phyloP scores from a whole-genome alignment of 768 basidiomycete species.

The Sarcodon sp. region DNA sequence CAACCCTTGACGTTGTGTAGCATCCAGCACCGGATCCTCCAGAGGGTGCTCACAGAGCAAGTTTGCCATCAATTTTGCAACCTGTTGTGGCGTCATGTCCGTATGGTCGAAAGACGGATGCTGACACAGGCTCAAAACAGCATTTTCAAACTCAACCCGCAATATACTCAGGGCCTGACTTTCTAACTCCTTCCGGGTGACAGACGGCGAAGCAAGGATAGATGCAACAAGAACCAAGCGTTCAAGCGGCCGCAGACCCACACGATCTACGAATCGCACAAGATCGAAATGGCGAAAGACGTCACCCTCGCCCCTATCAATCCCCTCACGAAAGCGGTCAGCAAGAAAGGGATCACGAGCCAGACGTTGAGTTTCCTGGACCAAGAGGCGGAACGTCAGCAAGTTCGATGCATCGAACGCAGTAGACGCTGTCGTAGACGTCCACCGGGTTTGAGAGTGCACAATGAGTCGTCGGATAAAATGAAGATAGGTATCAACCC shows the following conservation, averaged over 20 bases:
- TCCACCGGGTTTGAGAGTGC: slow-evolving; percentile 65
- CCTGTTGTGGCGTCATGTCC: slow-evolving; percentile 60
- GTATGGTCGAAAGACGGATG: slow-evolving; percentile 75
- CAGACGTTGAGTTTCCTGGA: slow-evolving; percentile 81
- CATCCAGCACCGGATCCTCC: slow-evolving; percentile 62
- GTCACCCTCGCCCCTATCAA: slow-evolving; percentile 82
- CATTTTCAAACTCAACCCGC: slow-evolving; percentile 70
- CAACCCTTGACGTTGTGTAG: slow-evolving; percentile 61
- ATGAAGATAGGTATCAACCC: slow-evolving; percentile 93
- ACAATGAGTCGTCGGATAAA: slow-evolving; percentile 94
- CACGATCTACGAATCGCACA: slow-evolving; percentile 67
- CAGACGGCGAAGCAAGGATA: slow-evolving; percentile 34
- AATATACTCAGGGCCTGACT: slow-evolving; percentile 53
- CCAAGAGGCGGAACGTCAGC: slow-evolving; percentile 72
- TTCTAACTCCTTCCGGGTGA: slow-evolving; percentile 41
- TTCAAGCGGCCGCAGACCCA: slow-evolving; percentile 72
- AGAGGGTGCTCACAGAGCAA: slow-evolving; percentile 58
- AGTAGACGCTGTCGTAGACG: slow-evolving; percentile 43
- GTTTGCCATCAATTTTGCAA: slow-evolving; percentile 71
- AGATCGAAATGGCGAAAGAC: slow-evolving; percentile 78
- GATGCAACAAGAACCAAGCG: slow-evolving; percentile 66
- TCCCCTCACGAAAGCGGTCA: slow-evolving; percentile 81
- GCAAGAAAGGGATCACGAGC: slow-evolving; percentile 85
- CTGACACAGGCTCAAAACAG: slow-evolving; percentile 62
- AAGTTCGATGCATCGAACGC: slow-evolving; percentile 65